These are phyloP conservation scores for Chalaropsis thielavioides DNA, from an alignment of 2,329 filamentous ascomycete genomes.

Conservation along the genomic window DNA sequence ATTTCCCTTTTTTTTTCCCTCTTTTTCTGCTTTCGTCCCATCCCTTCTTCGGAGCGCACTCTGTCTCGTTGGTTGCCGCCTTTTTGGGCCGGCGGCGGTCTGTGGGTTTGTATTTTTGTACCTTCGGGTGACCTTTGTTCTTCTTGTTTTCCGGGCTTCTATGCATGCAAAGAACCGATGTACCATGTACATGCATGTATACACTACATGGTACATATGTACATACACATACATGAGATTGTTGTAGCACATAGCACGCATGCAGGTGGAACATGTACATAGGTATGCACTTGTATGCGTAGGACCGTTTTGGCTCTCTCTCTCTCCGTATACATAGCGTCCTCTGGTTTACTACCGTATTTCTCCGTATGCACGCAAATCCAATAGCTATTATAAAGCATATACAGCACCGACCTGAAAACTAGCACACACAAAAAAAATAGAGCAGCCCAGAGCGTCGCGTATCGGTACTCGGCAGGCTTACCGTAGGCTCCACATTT, in stretches of 20 bases:
- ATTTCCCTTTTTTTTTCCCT: no score
- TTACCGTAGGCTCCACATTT: neutral
- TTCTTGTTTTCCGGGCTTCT: neutral
- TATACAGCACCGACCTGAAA: neutral
- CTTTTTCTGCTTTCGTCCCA: neutral
- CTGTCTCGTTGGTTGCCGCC: neutral
- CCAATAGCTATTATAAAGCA: no score
- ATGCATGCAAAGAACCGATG: conserved; percentile 2
- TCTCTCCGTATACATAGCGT: neutral
- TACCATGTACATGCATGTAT: neutral
- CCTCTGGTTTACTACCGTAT: neutral
- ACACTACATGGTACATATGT: neutral
- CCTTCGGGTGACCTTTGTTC: neutral
- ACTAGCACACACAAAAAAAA: neutral
- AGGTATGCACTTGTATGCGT: neutral
- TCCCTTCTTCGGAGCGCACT: neutral
- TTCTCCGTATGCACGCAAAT: neutral
- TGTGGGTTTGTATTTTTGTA: neutral
- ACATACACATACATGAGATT: neutral
- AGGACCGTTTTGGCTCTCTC: neutral
- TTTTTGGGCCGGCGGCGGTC: neutral
- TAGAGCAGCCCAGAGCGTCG: neutral
- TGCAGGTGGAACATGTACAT: neutral
- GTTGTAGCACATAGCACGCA: neutral
- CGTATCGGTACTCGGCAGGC: conserved; percentile 1